Evolutionary conservation across 495 filamentous ascomycete genomes (phyloP).

Genomic region (Geopyxis carbonaria): DNA sequence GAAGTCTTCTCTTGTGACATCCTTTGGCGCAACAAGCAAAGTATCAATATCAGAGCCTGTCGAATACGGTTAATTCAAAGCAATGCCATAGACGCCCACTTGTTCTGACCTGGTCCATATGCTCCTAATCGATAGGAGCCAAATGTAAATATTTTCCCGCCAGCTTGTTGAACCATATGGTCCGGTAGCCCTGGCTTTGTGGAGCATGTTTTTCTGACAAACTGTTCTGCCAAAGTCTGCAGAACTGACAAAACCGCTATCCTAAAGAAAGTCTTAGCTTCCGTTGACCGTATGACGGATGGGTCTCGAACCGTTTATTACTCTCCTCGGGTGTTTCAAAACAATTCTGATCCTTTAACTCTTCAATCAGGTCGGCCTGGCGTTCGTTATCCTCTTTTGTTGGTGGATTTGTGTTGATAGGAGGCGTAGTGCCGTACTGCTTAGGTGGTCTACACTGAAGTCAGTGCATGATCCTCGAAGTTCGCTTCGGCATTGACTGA

Average conservation of each 20-base stretch:
- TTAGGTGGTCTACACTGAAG: constrained; percentile 7
- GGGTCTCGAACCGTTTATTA: constrained; percentile 47
- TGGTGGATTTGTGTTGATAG: constrained; percentile 61
- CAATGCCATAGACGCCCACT: constrained; percentile 12
- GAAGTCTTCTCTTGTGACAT: constrained; percentile 74
- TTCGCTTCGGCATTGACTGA: constrained; percentile 12
- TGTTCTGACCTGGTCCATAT: constrained; percentile 79
- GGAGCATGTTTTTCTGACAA: constrained; percentile 58
- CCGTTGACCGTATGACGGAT: not conserved
- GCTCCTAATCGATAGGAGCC: constrained; percentile 89
- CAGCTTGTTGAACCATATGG: constrained; percentile 57
- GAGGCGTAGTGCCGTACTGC: constrained; percentile 68
- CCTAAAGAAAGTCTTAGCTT: constrained; percentile 10
- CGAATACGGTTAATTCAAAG: not conserved
- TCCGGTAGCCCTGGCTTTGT: constrained; percentile 53
- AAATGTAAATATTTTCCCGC: constrained; percentile 84
- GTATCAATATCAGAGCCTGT: constrained; percentile 92
- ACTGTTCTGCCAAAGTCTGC: constrained; percentile 63
- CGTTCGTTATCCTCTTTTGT: constrained; percentile 54
- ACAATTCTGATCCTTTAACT: constrained; percentile 73
- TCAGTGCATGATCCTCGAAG: constrained; percentile 1
- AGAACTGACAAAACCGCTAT: constrained; percentile 44
- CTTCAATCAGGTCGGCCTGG: constrained; percentile 60
- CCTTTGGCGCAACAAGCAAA: constrained; percentile 73
- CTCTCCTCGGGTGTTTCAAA: constrained; percentile 72